Conservation (phyloP, 2,329 filamentous ascomycete genomes). For the Pseudohalonectria lignicola region DNA sequence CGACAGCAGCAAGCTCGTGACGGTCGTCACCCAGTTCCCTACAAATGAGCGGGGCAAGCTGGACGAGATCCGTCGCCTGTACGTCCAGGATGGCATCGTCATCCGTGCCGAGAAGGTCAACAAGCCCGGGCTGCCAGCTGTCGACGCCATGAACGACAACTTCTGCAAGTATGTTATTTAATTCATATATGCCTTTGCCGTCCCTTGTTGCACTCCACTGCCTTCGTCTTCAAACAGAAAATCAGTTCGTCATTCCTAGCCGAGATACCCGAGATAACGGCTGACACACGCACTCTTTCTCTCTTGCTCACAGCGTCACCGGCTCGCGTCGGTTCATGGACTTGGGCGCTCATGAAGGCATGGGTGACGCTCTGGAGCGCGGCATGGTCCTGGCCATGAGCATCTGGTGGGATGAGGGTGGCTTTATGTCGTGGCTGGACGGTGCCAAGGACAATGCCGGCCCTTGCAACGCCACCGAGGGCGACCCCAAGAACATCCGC, state of each 20-base stretch:
- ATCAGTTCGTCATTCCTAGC: too few relatives aligned
- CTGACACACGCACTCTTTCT: too few relatives aligned
- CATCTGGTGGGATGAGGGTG: constrained; percentile 35
- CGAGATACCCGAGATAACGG: too few relatives aligned
- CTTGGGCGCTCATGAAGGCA: constrained; percentile 37
- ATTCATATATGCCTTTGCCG: too few relatives aligned
- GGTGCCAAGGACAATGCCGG: constrained; percentile 29
- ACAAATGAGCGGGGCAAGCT: constrained; percentile 15
- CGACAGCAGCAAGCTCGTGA: constrained; percentile 26
- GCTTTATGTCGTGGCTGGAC: constrained; percentile 40
- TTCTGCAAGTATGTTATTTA: too few relatives aligned
- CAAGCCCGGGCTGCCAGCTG: background rate
- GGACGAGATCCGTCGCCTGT: constrained; percentile 13
- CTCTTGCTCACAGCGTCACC: too few relatives aligned
- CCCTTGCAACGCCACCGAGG: constrained; percentile 39
- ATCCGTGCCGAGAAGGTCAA: constrained; percentile 1
- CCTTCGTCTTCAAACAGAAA: too few relatives aligned
- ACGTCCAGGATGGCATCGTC: constrained; percentile 13
- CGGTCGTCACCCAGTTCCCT: constrained; percentile 33
- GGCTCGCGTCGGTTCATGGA: constrained; percentile 28
- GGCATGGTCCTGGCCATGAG: constrained; percentile 34
- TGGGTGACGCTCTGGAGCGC: constrained; percentile 33
- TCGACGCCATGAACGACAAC: constrained; percentile 13
- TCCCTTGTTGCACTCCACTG: too few relatives aligned
- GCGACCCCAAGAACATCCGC: constrained; percentile 35